phyloP scores from a whole-genome alignment of 805 yeast genomes.

The Yarrowia phangngaensis region DNA sequence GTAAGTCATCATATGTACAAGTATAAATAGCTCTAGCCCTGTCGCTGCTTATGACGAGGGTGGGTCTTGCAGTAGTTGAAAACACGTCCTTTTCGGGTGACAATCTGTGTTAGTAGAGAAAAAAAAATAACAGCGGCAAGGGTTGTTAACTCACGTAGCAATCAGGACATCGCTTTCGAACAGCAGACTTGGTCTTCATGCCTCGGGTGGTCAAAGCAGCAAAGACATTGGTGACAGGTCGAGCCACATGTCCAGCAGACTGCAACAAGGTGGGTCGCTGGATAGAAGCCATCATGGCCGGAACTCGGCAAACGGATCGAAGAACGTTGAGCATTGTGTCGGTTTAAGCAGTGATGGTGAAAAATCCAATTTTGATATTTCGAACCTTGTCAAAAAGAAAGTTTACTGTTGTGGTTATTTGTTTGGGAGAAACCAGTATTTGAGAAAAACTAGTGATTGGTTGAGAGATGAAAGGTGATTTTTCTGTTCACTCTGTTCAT shows the following conservation, averaged over 20 bases:
- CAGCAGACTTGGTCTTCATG: slow-evolving; percentile 88
- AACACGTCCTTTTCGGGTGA: slow-evolving; percentile 91
- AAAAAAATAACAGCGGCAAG: slow-evolving; percentile 4
- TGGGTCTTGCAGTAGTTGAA: slow-evolving; percentile 90
- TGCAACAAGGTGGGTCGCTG: slow-evolving; percentile 23
- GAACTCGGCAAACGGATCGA: slow-evolving; percentile 24
- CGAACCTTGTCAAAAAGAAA: no score
- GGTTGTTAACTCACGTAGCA: slow-evolving; percentile 53
- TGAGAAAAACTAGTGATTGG: no score
- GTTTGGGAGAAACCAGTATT: no score
- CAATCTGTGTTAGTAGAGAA: slow-evolving; percentile 47
- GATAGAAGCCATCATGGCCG: slow-evolving; percentile 21
- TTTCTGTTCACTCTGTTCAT: no score
- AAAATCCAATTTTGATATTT: no score
- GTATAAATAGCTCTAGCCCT: slow-evolving; percentile 40
- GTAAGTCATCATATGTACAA: slow-evolving; percentile 23
- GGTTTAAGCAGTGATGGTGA: no score
- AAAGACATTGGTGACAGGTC: slow-evolving; percentile 19
- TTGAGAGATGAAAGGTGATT: no score
- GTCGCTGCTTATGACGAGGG: slow-evolving; percentile 93
- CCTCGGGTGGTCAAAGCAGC: slow-evolving; percentile 48
- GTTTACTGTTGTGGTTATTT: no score
- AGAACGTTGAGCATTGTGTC: slow-evolving; percentile 23
- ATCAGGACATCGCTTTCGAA: slow-evolving; percentile 87
- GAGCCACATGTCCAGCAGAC: slow-evolving; percentile 19